Base-by-base conservation (phyloP, 2,329 filamentous ascomycete genomes). In the Akanthomyces lecanii region DNA sequence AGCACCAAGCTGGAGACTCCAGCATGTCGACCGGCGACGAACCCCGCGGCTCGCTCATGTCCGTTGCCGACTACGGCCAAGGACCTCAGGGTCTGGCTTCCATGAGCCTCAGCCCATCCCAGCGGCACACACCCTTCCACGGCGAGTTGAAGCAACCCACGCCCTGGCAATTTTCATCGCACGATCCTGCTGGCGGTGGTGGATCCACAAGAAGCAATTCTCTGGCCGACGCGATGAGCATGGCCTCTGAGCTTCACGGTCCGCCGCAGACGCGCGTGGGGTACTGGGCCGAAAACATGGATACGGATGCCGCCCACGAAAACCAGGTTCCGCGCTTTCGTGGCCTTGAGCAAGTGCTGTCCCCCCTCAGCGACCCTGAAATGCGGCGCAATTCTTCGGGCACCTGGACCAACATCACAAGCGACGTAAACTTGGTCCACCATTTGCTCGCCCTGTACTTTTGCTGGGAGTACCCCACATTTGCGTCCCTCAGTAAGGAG, bases 381-480 rank as follows among this genome's bases (percentile, higher is more conserved):
- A 73, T 77, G 68, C 77, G 77, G 65, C 71, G 77, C 0, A 38
- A 54, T 48, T 75, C 80, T 0, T 69, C 77, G 0, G 73, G 69
- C 4, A 78, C 77, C 0, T 90, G 88, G 88, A 89, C 88, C 1
- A 77, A 69, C 45, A 80, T 90, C 25, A 89, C 86, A 2, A 70
- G 73, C 3, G 86, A 90, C 66, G 69, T 77, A 14, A 75, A 72
- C 14, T 79, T 90, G 36, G 84, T 90, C 1, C 80, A 86, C 65
- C 86, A 88, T 67, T 77, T 90, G 11, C 74, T 90, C 59, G 80
- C 83, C 0, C 76, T 90, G 38, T 91, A 90, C 74, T 91, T 91
- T 67, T 89, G 87, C 76, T 91, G 89, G 84, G 85, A 89, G 67
- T 90, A 92, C 71, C 87, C 89, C 3, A 91, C 88, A 14, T 91